phyloP scores from a whole-genome alignment of 345 rosid species.

The Salix dunnii region DNA sequence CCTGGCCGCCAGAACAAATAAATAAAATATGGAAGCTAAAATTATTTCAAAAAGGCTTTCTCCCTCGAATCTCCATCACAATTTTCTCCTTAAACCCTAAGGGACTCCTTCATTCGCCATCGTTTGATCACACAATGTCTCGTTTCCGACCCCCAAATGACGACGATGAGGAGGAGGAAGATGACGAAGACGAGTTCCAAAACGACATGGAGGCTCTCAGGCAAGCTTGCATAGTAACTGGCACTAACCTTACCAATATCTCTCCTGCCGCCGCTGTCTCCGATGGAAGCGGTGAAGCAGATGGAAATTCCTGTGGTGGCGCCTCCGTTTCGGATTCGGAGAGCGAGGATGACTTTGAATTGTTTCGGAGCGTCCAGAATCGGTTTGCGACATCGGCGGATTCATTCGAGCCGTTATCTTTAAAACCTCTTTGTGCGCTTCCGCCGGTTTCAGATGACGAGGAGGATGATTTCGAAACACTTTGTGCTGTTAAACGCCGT shows the following conservation, averaged over 20 bases:
- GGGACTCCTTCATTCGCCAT: no score
- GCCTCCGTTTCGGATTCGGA: constrained; percentile 38
- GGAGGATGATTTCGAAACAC: constrained; percentile 68
- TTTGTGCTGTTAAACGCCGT: constrained; percentile 63
- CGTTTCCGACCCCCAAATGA: constrained; percentile 12
- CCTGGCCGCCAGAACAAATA: no score
- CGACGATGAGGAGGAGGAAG: constrained; percentile 36
- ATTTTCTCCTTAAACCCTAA: no score
- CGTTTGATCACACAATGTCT: constrained; percentile 1
- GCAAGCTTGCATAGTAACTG: constrained; percentile 60
- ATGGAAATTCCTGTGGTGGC: not conserved
- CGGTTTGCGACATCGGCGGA: constrained; percentile 42
- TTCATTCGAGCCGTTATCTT: constrained; percentile 29
- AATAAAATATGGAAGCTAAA: no score
- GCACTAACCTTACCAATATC: constrained; percentile 25
- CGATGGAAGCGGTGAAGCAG: constrained; percentile 2
- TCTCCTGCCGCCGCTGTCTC: not conserved
- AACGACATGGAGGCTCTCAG: constrained; percentile 80
- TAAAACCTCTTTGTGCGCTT: constrained; percentile 30
- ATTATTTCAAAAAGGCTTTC: no score
- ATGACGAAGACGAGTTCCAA: constrained; percentile 44
- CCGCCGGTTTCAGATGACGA: constrained; percentile 47
- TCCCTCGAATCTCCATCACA: no score
- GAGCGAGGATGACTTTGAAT: constrained; percentile 57
- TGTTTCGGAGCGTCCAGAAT: constrained; percentile 49